Evolutionary conservation across 495 filamentous ascomycete species (phyloP).

Genomic region (Evernia prunastri): DNA sequence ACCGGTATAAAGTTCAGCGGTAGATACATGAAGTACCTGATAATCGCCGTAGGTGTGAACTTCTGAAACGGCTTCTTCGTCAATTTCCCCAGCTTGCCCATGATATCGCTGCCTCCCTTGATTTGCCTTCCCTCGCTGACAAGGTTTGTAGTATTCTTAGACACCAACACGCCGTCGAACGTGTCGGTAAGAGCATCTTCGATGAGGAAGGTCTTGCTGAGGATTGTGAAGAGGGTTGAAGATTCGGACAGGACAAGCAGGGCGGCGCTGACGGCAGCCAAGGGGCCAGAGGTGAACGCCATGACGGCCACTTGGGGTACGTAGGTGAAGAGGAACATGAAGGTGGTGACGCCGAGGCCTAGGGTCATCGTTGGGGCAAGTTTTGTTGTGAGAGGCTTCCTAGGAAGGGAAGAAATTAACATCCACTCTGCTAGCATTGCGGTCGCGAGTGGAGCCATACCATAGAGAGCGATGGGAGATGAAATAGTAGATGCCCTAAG

Average conservation of each 20-base stretch:
- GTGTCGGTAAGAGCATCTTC: slow-evolving; percentile 79
- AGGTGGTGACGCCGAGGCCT: slow-evolving; percentile 61
- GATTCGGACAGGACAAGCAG: slow-evolving; percentile 77
- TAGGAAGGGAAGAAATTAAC: slow-evolving; percentile 21
- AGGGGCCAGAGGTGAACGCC: slow-evolving; percentile 72
- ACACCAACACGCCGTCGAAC: slow-evolving; percentile 75
- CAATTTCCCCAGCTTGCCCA: slow-evolving; percentile 66
- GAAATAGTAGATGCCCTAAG: slow-evolving; percentile 75
- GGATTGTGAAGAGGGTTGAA: slow-evolving; percentile 65
- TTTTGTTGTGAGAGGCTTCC: slow-evolving; percentile 60
- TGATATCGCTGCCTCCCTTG: slow-evolving; percentile 47
- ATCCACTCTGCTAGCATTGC: neutral
- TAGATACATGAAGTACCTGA: slow-evolving; percentile 70
- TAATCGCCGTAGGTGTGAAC: slow-evolving; percentile 56
- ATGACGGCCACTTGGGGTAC: slow-evolving; percentile 77
- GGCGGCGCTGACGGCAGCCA: slow-evolving; percentile 70
- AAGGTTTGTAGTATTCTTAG: slow-evolving; percentile 48
- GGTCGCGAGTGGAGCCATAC: slow-evolving; percentile 28
- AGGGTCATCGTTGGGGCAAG: slow-evolving; percentile 63
- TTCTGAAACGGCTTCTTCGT: slow-evolving; percentile 61
- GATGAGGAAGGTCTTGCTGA: slow-evolving; percentile 70
- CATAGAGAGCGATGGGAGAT: slow-evolving; percentile 53
- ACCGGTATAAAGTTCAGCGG: slow-evolving; percentile 90
- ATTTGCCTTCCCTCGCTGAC: slow-evolving; percentile 69
- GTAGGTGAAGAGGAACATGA: slow-evolving; percentile 87